phyloP scores from a whole-genome alignment of 164 flowering plant species.

The Warburgia ugandensis region DNA sequence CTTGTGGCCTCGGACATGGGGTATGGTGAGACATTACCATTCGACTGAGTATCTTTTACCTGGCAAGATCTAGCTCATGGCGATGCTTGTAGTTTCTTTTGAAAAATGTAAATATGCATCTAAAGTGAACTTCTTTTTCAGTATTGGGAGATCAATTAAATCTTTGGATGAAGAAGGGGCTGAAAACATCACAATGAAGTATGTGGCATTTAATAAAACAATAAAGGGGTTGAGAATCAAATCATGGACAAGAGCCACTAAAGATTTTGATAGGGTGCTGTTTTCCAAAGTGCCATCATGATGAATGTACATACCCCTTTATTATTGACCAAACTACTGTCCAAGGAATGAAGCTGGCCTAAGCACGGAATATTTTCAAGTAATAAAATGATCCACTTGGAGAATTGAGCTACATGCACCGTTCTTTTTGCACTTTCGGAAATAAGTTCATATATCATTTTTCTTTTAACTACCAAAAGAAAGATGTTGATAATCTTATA shows the following conservation, averaged over 20 bases:
- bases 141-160: constrained; percentile 72
- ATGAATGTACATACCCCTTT: constrained; percentile 46
- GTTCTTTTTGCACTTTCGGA: no score
- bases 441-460: background rate
- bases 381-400: no score
- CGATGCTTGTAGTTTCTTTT: no score
- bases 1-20: constrained; percentile 26
- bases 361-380: no score
- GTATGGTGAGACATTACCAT: no score
- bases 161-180: constrained; percentile 48
- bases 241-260: constrained; percentile 68
- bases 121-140: constrained; percentile 11
- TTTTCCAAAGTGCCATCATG: constrained; percentile 43
- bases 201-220: constrained; percentile 33
- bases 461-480: background rate
- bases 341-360: constrained; percentile 44
- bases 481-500: no score
- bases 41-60: background rate
- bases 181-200: constrained; percentile 52
- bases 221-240: constrained; percentile 68
- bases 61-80: no score
- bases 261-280: constrained; percentile 42
- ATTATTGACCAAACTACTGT: constrained; percentile 72
- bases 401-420: no score
- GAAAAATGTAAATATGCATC: no score